phyloP scores from a whole-genome alignment of 2,329 filamentous ascomycete species.

The Colletotrichum costaricense region DNA sequence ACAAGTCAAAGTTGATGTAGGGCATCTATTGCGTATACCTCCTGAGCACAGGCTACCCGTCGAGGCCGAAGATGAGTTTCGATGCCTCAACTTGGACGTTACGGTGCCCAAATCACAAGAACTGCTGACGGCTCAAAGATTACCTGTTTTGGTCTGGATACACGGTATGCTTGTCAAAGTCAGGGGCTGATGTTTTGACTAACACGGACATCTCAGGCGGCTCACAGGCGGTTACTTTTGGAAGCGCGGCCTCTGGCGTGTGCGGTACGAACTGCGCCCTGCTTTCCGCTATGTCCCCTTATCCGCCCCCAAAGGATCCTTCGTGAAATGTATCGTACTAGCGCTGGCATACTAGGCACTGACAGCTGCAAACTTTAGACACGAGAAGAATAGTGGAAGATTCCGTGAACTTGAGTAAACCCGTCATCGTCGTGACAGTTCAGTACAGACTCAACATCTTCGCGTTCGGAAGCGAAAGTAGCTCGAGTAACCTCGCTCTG shows the following conservation, averaged over 20 bases:
- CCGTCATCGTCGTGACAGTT: slow-evolving; percentile 36
- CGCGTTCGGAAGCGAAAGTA: slow-evolving; percentile 53
- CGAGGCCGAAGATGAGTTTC: slow-evolving; percentile 54
- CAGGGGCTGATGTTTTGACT: neutral
- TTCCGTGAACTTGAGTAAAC: slow-evolving; percentile 42
- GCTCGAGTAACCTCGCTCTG: slow-evolving; percentile 48
- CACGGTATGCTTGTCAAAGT: slow-evolving; percentile 46
- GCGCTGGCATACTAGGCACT: neutral
- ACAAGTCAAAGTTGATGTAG: slow-evolving; percentile 52
- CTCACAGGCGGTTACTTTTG: slow-evolving; percentile 57
- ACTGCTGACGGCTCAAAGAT: neutral
- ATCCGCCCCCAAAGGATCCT: neutral
- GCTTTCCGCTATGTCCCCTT: neutral
- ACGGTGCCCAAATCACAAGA: slow-evolving; percentile 39
- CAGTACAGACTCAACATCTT: slow-evolving; percentile 46
- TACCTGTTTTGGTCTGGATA: slow-evolving; percentile 58
- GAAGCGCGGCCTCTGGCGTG: slow-evolving; percentile 51
- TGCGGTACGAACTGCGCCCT: slow-evolving; percentile 47
- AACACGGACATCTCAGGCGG: slow-evolving; percentile 43
- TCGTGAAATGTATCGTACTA: neutral
- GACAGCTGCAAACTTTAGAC: slow-evolving; percentile 39
- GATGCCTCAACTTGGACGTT: slow-evolving; percentile 56
- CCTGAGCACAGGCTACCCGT: slow-evolving; percentile 38
- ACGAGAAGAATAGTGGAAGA: slow-evolving; percentile 47
- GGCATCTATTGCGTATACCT: slow-evolving; percentile 56